Conservation (phyloP, 306 rosid genomes). For the Inga laurina region DNA sequence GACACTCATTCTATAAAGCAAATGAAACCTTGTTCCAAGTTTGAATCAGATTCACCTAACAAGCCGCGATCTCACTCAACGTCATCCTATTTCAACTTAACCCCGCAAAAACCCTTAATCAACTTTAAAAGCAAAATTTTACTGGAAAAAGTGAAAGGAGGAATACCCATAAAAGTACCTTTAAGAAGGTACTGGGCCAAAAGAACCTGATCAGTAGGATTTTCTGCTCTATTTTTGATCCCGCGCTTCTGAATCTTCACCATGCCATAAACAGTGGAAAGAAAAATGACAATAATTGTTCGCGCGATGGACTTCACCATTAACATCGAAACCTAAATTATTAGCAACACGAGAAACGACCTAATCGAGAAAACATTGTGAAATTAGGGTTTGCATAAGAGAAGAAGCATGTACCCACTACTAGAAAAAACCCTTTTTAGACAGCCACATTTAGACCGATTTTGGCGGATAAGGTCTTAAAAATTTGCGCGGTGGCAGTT, state of each 20-base stretch:
- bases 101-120: no score
- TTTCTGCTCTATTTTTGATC: constrained; percentile 56
- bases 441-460: no score
- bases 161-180: constrained; percentile 41
- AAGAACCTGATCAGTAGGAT: constrained; percentile 96
- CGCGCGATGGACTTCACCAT: constrained; percentile 74
- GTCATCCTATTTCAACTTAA: no score
- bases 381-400: no score
- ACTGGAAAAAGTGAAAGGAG: no score
- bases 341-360: neutral
- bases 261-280: constrained; percentile 60
- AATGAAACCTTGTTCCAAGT: neutral
- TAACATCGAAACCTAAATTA: constrained; percentile 16
- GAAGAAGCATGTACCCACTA: no score
- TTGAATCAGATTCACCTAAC: constrained; percentile 2
- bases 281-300: constrained; percentile 53
- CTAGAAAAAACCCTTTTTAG: no score
- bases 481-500: no score
- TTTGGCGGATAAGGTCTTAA: no score
- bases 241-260: constrained; percentile 59
- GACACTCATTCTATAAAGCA: constrained; percentile 9
- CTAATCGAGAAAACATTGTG: constrained; percentile 19
- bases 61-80: neutral
- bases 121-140: no score
- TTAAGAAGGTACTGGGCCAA: constrained; percentile 82